Conservation (phyloP, 2,329 filamentous ascomycete species). For the Colletotrichum chlorophyti region DNA sequence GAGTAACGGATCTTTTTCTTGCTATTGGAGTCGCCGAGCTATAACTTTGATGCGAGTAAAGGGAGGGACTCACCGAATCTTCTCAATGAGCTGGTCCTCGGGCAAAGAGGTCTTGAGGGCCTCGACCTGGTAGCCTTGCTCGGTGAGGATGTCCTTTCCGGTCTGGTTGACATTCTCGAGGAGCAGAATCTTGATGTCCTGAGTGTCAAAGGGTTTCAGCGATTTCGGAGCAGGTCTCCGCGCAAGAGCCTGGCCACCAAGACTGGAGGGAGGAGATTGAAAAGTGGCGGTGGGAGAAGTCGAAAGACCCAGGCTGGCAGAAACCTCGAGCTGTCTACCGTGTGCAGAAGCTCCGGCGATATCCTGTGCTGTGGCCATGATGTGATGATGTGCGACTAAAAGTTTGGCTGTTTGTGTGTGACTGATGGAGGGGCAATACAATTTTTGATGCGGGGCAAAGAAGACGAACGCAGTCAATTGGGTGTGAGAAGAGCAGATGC, state of each 20-base stretch:
- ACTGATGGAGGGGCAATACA: slow-evolving; percentile 12
- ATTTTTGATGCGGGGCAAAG: slow-evolving; percentile 15
- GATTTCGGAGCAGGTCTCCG: slow-evolving; percentile 67
- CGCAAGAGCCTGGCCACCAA: slow-evolving; percentile 53
- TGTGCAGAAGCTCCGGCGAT: slow-evolving; percentile 48
- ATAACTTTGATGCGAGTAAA: background rate
- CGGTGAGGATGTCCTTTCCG: slow-evolving; percentile 80
- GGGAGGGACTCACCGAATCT: slow-evolving; percentile 75
- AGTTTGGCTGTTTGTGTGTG: background rate
- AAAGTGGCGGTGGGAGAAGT: slow-evolving; percentile 79
- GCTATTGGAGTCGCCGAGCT: background rate
- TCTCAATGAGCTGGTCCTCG: slow-evolving; percentile 94
- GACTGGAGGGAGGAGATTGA: slow-evolving; percentile 74
- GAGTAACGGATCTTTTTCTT: slow-evolving; percentile 16
- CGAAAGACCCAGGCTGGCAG: slow-evolving; percentile 71
- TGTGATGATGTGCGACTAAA: slow-evolving; percentile 1
- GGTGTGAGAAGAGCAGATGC: background rate
- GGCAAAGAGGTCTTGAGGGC: slow-evolving; percentile 86
- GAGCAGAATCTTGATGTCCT: slow-evolving; percentile 95
- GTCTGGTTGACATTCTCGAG: slow-evolving; percentile 96
- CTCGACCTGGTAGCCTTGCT: slow-evolving; percentile 96
- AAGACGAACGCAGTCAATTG: background rate
- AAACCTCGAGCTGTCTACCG: slow-evolving; percentile 45
- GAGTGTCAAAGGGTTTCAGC: slow-evolving; percentile 92
- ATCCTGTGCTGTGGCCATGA: slow-evolving; percentile 56